A percentile compares a stretch with the other conserved stretches of the same genome.
Evolutionary conservation across 192 early-diverging fungal species (phyloP).

Genomic region (Podila epicladia): DNA sequence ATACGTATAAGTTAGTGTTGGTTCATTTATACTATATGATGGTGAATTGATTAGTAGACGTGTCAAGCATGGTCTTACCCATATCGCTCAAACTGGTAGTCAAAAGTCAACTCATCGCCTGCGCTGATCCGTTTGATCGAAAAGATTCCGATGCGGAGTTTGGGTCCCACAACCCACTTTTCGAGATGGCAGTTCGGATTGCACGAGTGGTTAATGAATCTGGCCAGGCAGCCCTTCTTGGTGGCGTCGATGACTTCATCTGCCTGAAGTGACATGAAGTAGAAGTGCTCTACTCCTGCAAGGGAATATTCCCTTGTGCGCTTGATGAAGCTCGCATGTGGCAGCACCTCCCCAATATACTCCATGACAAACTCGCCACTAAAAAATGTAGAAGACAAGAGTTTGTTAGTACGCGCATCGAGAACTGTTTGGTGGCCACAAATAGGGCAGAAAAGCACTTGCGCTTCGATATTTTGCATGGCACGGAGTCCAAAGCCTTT

Average conservation of each 20-base stretch:
- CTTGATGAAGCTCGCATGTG: slow-evolving; percentile 81
- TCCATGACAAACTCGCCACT: slow-evolving; percentile 96
- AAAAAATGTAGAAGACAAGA: neutral
- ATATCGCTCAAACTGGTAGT: slow-evolving; percentile 98
- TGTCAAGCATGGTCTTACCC: slow-evolving; percentile 61
- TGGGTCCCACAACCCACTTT: slow-evolving; percentile 96
- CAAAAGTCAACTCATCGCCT: slow-evolving; percentile 95
- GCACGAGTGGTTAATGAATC: slow-evolving; percentile 99
- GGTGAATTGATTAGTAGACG: neutral
- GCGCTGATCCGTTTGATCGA: slow-evolving; percentile 75
- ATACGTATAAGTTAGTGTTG: neutral
- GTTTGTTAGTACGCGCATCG: neutral
- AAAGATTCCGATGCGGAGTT: slow-evolving; percentile 96
- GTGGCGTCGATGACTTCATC: slow-evolving; percentile 98
- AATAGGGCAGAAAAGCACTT: slow-evolving; percentile 9
- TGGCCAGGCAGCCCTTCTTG: slow-evolving; percentile 89
- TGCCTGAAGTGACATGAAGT: slow-evolving; percentile 95
- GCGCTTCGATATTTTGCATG: slow-evolving; percentile 70
- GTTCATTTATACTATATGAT: neutral
- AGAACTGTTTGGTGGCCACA: neutral
- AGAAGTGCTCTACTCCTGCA: slow-evolving; percentile 91
- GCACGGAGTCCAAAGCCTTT: slow-evolving; percentile 95
- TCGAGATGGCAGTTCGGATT: slow-evolving; percentile 93
- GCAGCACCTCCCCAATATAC: slow-evolving; percentile 96
- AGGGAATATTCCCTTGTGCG: slow-evolving; percentile 84